Percentiles rank a stretch among this genome's conserved stretches.
These are phyloP conservation scores for Beauveria varroae DNA, from an alignment of 2,329 filamentous ascomycete genomes.

Conservation along the genomic window DNA sequence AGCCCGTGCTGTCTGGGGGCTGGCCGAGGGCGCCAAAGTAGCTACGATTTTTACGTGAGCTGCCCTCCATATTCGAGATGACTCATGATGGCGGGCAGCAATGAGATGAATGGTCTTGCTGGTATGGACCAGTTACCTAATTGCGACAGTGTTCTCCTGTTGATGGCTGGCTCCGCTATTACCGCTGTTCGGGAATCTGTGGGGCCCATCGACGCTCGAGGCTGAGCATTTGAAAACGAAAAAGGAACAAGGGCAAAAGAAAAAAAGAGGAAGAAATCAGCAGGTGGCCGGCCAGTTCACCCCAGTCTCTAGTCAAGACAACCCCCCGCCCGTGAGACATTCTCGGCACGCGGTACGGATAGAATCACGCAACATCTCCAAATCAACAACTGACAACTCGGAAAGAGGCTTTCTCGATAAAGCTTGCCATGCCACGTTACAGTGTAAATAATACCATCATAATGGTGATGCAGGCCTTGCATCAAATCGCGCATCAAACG, in stretches of 20 bases:
- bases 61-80: no score
- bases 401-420: no score
- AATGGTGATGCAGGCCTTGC: neutral
- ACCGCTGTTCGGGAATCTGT: neutral
- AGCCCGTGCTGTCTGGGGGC: neutral
- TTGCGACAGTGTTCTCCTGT: no score
- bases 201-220: neutral
- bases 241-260: neutral
- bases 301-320: no score
- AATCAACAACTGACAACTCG: neutral
- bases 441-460: no score
- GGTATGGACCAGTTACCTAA: no score
- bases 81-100: no score
- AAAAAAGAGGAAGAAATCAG: no score
- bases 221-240: neutral
- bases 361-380: neutral
- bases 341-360: neutral
- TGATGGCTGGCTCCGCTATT: neutral
- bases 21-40: neutral
- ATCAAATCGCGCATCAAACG: neutral
- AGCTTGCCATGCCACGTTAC: no score
- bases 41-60: no score
- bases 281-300: no score
- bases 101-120: no score
- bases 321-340: neutral